These are phyloP conservation scores for Scleroderma bovista DNA, from an alignment of 768 basidiomycete species.

Conservation along the genomic window DNA sequence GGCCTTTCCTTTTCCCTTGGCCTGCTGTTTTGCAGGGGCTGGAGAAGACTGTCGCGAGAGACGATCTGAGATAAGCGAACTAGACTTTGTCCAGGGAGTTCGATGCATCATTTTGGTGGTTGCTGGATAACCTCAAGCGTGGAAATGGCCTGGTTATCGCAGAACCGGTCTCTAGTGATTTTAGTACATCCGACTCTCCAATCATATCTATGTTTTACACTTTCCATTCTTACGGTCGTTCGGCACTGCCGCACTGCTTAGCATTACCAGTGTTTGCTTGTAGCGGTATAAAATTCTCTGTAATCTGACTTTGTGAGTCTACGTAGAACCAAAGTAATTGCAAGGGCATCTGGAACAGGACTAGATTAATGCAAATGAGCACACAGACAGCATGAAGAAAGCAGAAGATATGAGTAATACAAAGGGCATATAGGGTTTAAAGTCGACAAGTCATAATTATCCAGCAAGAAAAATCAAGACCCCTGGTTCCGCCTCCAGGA, in stretches of 20 bases:
- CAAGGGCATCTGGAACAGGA: background rate
- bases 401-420: background rate
- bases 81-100: constrained; percentile 24
- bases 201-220: no score
- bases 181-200: no score
- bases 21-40: constrained; percentile 15
- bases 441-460: background rate
- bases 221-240: no score
- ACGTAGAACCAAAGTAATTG: background rate
- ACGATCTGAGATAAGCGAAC: constrained; percentile 54
- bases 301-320: no score
- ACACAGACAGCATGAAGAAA: background rate
- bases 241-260: no score
- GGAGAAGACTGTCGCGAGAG: constrained; percentile 30
- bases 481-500: constrained; percentile 62
- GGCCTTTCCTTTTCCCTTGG: constrained; percentile 36
- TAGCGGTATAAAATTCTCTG: no score
- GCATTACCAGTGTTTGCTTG: no score
- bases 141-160: no score
- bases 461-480: constrained; percentile 29
- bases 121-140: background rate
- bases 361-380: no score
- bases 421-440: background rate
- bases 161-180: no score
- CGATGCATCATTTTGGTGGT: background rate